These are phyloP conservation scores for Boletales sp. DNA, from an alignment of 768 basidiomycete genomes.

Conservation along the genomic window DNA sequence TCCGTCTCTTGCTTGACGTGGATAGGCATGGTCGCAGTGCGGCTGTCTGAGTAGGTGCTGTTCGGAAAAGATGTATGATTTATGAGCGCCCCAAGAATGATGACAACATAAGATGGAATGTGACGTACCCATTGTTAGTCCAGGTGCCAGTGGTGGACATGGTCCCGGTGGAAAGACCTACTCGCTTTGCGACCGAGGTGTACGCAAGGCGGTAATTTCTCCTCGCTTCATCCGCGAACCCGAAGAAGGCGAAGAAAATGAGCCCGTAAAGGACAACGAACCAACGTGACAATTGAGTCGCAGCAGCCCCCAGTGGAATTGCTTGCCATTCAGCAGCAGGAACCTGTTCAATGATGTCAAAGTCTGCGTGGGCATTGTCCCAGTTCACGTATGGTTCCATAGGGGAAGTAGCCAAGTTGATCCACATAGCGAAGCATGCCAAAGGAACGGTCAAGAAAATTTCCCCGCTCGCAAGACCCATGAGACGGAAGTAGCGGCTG, in stretches of 20 bases:
- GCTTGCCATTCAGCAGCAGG: conserved; percentile 43
- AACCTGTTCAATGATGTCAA: conserved; percentile 36
- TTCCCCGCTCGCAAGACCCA: conserved; percentile 49
- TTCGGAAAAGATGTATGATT: neutral
- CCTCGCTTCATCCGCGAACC: conserved; percentile 63
- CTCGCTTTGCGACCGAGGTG: conserved; percentile 34
- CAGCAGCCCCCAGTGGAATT: conserved; percentile 7
- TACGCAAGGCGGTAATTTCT: conserved; percentile 49
- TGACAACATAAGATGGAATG: too few relatives aligned
- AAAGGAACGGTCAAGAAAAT: conserved; percentile 36
- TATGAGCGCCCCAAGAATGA: too few relatives aligned
- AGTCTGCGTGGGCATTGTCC: conserved; percentile 42
- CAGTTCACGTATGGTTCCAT: conserved; percentile 43
- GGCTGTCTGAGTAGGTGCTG: conserved; percentile 21
- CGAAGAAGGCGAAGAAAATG: conserved; percentile 68
- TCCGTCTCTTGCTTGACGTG: conserved; percentile 43
- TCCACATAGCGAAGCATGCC: conserved; percentile 32
- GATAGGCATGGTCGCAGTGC: conserved; percentile 36
- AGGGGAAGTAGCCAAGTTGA: conserved; percentile 25
- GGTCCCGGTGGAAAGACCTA: conserved; percentile 30
- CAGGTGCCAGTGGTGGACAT: conserved; percentile 22
- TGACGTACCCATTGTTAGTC: conserved; percentile 26
- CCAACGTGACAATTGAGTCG: conserved; percentile 47
- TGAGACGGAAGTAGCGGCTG: conserved; percentile 59
- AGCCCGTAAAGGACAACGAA: conserved; percentile 46